Conservation (phyloP, 2,329 filamentous ascomycete genomes). For the Cytospora piceicola region DNA sequence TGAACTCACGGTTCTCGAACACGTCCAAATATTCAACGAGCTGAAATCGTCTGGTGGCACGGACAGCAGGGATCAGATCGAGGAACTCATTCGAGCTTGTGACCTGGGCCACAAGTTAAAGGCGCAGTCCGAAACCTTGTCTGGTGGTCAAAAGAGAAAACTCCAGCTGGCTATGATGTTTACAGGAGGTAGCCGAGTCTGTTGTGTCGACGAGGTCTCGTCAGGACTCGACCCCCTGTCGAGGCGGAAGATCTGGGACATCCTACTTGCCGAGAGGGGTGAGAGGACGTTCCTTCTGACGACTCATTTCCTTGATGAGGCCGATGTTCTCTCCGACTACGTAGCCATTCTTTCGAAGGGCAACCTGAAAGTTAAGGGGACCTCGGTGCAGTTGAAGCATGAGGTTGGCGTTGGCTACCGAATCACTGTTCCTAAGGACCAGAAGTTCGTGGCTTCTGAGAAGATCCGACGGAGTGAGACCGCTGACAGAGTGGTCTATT, state of each 20-base stretch:
- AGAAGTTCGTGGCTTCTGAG: constrained; percentile 13
- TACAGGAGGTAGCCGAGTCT: constrained; percentile 84
- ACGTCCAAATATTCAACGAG: constrained; percentile 80
- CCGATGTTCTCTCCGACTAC: constrained; percentile 84
- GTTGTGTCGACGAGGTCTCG: constrained; percentile 89
- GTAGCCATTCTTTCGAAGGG: constrained; percentile 89
- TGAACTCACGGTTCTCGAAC: constrained; percentile 82
- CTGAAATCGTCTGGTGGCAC: constrained; percentile 62
- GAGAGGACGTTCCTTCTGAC: constrained; percentile 83
- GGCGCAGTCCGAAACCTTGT: constrained; percentile 75
- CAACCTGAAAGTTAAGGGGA: constrained; percentile 77
- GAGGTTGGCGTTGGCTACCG: constrained; percentile 82
- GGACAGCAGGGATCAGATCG: constrained; percentile 63
- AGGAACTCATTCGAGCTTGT: constrained; percentile 67
- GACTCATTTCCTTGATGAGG: constrained; percentile 93
- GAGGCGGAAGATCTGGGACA: constrained; percentile 91
- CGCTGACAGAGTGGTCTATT: constrained; percentile 65
- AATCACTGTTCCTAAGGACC: constrained; percentile 63
- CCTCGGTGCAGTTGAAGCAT: constrained; percentile 84
- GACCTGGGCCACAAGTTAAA: constrained; percentile 77
- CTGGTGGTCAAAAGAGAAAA: constrained; percentile 90
- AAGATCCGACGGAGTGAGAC: constrained; percentile 14
- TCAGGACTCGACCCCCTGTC: constrained; percentile 87
- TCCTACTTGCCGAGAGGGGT: constrained; percentile 82
- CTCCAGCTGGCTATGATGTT: constrained; percentile 95